phyloP scores from a whole-genome alignment of 2,329 filamentous ascomycete genomes.

The Rhytidhysteron rufulum region DNA sequence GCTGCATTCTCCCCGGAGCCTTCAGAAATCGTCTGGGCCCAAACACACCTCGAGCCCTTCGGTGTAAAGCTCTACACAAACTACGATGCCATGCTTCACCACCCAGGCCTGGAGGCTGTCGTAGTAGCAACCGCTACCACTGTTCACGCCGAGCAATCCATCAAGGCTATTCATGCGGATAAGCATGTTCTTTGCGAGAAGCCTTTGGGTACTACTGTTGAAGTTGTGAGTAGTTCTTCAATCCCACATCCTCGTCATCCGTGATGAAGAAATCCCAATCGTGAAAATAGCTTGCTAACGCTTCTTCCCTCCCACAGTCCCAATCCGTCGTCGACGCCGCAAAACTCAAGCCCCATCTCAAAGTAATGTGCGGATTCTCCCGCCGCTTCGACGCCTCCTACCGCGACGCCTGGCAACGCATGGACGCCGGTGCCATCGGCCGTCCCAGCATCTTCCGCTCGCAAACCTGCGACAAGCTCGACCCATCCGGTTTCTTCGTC shows the following conservation, averaged over 20 bases:
- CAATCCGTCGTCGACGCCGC: conserved; percentile 59
- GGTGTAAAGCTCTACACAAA: conserved; percentile 52
- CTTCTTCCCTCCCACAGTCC: conserved; percentile 40
- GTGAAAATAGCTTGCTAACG: conserved; percentile 3
- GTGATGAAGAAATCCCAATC: neutral
- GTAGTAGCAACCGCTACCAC: conserved; percentile 54
- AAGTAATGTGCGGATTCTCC: conserved; percentile 65
- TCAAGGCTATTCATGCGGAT: conserved; percentile 52
- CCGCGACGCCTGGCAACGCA: conserved; percentile 54
- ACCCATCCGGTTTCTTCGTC: conserved; percentile 65
- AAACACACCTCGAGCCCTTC: conserved; percentile 46
- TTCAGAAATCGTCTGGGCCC: conserved; percentile 45
- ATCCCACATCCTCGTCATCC: neutral
- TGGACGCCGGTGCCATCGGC: conserved; percentile 55
- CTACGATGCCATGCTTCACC: conserved; percentile 56
- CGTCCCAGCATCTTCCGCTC: conserved; percentile 58
- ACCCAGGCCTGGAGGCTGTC: conserved; percentile 53
- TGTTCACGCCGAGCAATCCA: conserved; percentile 55
- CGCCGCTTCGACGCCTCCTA: conserved; percentile 65
- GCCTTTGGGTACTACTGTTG: conserved; percentile 56
- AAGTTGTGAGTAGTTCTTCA: conserved; percentile 46
- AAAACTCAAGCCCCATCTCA: conserved; percentile 53
- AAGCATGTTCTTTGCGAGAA: conserved; percentile 60
- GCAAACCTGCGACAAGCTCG: conserved; percentile 65
- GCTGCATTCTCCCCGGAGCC: conserved; percentile 44